phyloP scores from a whole-genome alignment of 164 flowering plant species.

The Vitis amurensis region DNA sequence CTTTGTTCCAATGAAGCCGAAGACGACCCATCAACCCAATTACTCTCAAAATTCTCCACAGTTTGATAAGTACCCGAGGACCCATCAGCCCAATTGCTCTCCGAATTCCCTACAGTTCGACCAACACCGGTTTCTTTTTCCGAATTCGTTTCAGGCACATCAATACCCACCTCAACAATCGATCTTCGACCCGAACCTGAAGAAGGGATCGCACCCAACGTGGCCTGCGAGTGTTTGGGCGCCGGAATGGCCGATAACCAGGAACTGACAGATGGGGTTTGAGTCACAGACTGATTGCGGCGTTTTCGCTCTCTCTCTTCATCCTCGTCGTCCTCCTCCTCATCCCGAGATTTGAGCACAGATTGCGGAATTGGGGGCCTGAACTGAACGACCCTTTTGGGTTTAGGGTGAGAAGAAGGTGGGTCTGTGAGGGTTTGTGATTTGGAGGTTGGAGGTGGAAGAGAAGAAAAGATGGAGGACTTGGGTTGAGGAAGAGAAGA shows the following conservation, averaged over 20 bases:
- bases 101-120: background rate
- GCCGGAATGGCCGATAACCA: constrained; percentile 70
- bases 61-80: constrained; percentile 4
- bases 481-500: constrained; percentile 41
- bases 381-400: constrained; percentile 67
- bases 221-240: constrained; percentile 51
- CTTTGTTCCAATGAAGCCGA: too few species aligned
- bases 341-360: constrained; percentile 8
- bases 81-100: background rate
- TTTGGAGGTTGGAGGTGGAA: constrained; percentile 30
- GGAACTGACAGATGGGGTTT: constrained; percentile 43
- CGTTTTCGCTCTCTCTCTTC: constrained; percentile 33
- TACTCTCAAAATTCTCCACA: background rate
- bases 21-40: constrained; percentile 6
- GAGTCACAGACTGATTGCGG: constrained; percentile 19
- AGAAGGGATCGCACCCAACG: constrained; percentile 41
- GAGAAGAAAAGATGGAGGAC: constrained; percentile 23
- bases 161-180: constrained; percentile 48
- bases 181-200: constrained; percentile 57
- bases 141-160: constrained; percentile 19
- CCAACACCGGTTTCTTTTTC: background rate
- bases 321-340: constrained; percentile 55
- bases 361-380: constrained; percentile 48
- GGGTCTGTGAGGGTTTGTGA: constrained; percentile 1
- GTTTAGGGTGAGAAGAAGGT: constrained; percentile 3